These are phyloP conservation scores for Petasospora fabianii DNA, from an alignment of 1,139 yeast species.

Conservation along the genomic window DNA sequence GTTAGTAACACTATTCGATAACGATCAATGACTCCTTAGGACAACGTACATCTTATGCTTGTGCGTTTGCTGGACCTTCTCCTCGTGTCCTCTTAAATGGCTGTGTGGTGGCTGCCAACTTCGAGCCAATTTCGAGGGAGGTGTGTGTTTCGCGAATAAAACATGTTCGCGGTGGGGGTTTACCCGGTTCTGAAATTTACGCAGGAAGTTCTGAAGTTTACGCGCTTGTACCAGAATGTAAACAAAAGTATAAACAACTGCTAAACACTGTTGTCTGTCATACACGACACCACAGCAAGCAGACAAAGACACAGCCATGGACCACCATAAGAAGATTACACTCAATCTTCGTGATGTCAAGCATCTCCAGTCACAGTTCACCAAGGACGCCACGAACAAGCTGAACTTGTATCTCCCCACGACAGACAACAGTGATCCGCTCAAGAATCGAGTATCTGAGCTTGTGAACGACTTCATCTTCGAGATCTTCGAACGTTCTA, in stretches of 20 bases:
- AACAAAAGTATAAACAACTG: conserved; percentile 4
- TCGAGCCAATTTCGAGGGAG: background rate
- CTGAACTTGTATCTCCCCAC: conserved; percentile 48
- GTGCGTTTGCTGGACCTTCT: no score
- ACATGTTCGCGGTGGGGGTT: conserved; percentile 2
- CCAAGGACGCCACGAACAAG: conserved; percentile 38
- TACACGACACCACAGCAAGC: background rate
- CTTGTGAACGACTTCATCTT: conserved; percentile 24
- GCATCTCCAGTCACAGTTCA: conserved; percentile 41
- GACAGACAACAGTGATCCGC: conserved; percentile 23
- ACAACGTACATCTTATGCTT: conserved; percentile 3
- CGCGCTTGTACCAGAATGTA: no score
- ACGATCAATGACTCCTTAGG: no score
- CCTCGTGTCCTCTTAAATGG: no score
- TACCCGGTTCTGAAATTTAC: conserved; percentile 5
- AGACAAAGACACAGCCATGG: conserved; percentile 12
- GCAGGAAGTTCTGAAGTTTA: background rate
- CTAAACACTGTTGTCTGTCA: background rate
- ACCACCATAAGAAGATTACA: conserved; percentile 38
- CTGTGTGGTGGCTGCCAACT: conserved; percentile 1
- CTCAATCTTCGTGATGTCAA: conserved; percentile 46
- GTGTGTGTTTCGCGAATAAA: conserved; percentile 3
- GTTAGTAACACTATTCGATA: conserved; percentile 1
- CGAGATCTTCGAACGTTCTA: conserved; percentile 21
- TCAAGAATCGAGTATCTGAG: conserved; percentile 18